Evolutionary conservation across 1,139 yeast species (phyloP).

Genomic region (Kodamaea derodonti): DNA sequence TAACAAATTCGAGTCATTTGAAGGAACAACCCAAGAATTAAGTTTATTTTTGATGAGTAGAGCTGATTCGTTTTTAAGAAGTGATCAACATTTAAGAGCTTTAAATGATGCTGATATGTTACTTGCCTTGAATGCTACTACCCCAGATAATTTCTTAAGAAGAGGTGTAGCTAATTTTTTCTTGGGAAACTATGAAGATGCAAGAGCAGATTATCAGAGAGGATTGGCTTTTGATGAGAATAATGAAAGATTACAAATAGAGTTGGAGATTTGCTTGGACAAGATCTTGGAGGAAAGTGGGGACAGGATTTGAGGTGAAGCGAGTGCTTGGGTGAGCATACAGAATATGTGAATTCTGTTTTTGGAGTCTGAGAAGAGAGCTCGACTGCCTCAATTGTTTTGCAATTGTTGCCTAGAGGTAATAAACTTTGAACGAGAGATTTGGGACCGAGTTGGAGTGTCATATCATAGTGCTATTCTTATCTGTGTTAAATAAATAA

Average conservation of each 20-base stretch:
- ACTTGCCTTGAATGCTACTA: conserved; percentile 54
- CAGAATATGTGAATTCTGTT: too few species aligned
- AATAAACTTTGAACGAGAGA: too few species aligned
- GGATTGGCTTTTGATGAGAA: conserved; percentile 66
- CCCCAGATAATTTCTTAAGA: conserved; percentile 79
- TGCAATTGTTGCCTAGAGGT: too few species aligned
- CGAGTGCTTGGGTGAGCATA: too few species aligned
- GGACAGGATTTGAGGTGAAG: conserved; percentile 23
- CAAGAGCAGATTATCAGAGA: conserved; percentile 72
- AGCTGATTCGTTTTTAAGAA: conserved; percentile 74
- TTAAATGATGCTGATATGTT: conserved; percentile 79
- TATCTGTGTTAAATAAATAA: too few species aligned
- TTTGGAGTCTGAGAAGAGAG: too few species aligned
- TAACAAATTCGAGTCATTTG: conserved; percentile 83
- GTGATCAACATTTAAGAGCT: conserved; percentile 66
- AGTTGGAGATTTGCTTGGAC: conserved; percentile 43
- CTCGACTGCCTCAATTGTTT: too few species aligned
- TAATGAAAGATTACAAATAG: conserved; percentile 38
- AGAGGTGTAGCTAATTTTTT: conserved; percentile 72
- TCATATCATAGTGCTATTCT: too few species aligned
- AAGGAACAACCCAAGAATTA: conserved; percentile 73
- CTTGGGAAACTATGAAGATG: conserved; percentile 67
- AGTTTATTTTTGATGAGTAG: conserved; percentile 71
- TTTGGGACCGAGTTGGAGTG: too few species aligned
- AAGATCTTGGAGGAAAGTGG: conserved; percentile 52